These are phyloP conservation scores for Acacia melanoxylon DNA, from an alignment of 306 rosid species.

Conservation along the genomic window DNA sequence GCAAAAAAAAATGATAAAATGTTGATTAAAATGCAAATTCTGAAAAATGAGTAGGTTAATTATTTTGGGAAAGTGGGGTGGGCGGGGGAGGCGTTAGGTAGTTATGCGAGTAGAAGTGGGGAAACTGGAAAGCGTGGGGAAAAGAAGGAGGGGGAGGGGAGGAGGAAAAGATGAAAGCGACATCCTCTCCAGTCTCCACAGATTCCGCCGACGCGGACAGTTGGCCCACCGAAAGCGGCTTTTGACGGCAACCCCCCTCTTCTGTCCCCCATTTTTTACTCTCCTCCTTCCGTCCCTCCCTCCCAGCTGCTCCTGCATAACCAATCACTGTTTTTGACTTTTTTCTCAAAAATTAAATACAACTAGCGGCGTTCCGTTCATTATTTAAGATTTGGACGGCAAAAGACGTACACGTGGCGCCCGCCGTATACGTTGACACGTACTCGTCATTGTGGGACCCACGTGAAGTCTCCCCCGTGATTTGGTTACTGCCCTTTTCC, in stretches of 20 bases:
- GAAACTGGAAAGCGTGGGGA: not conserved
- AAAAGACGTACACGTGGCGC: slow-evolving; percentile 33
- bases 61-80: no score
- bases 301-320: no score
- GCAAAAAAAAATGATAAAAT: no score
- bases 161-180: slow-evolving; percentile 29
- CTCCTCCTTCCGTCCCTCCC: no score
- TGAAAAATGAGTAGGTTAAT: no score
- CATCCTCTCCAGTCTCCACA: slow-evolving; percentile 9
- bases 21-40: no score
- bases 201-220: slow-evolving; percentile 37
- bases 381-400: slow-evolving; percentile 39
- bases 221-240: slow-evolving; percentile 45
- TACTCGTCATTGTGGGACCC: slow-evolving; percentile 31
- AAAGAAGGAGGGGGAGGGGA: not conserved
- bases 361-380: no score
- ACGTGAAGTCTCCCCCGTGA: not conserved
- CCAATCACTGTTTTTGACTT: no score
- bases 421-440: slow-evolving; percentile 7
- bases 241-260: slow-evolving; percentile 30
- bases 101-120: not conserved
- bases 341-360: no score
- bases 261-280: not conserved
- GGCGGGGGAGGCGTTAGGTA: not conserved
- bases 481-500: not conserved